Base-by-base conservation (phyloP, 106 monocot genomes). In the Phalaenopsis aphrodite region DNA sequence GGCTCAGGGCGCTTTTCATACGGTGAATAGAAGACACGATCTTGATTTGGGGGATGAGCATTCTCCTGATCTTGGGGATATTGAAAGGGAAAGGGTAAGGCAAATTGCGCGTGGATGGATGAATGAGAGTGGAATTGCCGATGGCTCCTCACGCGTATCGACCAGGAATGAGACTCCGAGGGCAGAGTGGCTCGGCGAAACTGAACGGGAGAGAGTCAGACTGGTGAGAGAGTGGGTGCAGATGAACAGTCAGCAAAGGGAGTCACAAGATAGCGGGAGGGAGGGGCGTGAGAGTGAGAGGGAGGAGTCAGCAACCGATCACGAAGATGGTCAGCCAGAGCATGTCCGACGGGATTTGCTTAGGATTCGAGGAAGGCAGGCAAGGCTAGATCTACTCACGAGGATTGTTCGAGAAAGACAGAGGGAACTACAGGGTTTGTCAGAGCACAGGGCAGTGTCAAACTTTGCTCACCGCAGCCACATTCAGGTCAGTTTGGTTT, bases 161-260 rank as follows among this genome's bases (percentile, higher is more conserved):
- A 80, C 65, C 17, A 83, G 85, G 61, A 79, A 65, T 36, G 85
- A 85, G 48, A 90, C 85, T 78, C 86, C 87, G 1, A 82, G 91
- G 67, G 84, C 79, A 38, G 97, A 94, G 78, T 90, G 88, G 94
- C 88, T 98, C 2, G 97, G 97, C 0, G 97, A 98, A 85, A 94
- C 75, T 5, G 97, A 94, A 79, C 83, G 97, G 21, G 90, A 98
- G 83, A 82, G 97, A 42, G 97, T 98, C 79, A 86, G 94, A 86
- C 61, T 89, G 37, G 97, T 92, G 77, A 87, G 97, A 76, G 94
- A 94, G 81, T 88, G 90, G 89, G 89, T 98, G 61, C 92, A 90
- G 77, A 90, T 77, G 90, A 82, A 88, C 2, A 95, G 90, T 79
- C 88, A 88, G 76, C 85, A 89, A 80, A 91, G 91, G 64, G 91